Base-by-base conservation (phyloP, 257 asterid genomes). In the Petunia secreta region DNA sequence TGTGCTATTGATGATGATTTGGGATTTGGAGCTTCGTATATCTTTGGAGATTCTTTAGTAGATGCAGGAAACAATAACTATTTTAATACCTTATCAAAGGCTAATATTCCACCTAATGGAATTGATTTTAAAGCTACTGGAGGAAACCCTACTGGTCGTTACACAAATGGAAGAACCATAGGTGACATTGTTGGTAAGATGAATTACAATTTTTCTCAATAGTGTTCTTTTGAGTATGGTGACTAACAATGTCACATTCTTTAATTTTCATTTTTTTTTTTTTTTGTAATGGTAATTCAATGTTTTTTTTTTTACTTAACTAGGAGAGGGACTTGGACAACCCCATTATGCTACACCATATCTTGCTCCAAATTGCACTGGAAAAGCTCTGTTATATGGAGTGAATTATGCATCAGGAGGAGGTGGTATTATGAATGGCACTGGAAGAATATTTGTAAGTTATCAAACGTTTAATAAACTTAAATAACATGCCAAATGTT, bases 391-490 rank as follows among this genome's bases (percentile, higher is more conserved):
- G 75, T 62, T 95, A 14, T 81, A 87, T 14, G 99, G 99, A 2
- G 99, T 93, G 16, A 95, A 93, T 78, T 95, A 95, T 67, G 99
- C 99, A 15, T 95, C 99, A 0, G 98, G 99, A 1, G 99, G 97
- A 10, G 99, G 98, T 1, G 99, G 99, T 58, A 90, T 93, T 84
- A 88, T 93, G 97, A 95, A 95, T 55, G 96, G 90, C 80, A 92
- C 98, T 0, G 99, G 99, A 78, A 80, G 86, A 64, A 85, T 95
- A 80, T 95, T 95, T 78, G 99, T 95, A 85, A 87, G 98, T 65
- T 0, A 40, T 71, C n/a, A 60, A 36, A 54, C 38, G 25, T 25
- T 25, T 25, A 25, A 25, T 25, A 25, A 25, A 25, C 25, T 25
- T 25, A 25, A 25, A 25, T 25, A 25, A 25, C 25, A 25, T 25